Evolutionary conservation across 805 yeast genomes (phyloP), one percentile per base, ranked within the genome.

Genomic region (Lachancea lanzarotensis): DNA sequence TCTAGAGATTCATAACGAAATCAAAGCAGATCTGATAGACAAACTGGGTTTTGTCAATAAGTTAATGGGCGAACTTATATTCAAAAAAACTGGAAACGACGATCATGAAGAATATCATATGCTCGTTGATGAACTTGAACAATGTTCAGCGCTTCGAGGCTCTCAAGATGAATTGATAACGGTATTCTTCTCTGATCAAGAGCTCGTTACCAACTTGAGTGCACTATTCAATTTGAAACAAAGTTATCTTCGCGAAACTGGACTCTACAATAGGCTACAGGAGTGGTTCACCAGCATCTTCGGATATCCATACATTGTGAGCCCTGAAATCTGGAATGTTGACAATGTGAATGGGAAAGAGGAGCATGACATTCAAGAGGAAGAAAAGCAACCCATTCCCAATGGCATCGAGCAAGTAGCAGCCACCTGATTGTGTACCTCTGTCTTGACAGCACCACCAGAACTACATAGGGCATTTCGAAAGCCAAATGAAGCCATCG

Each of bases 1-100:
- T 25, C 15, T 53, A 13, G 64, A 62, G 17, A 45, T 45, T n/a
- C 67, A 63, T 49, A 41, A 48, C 12, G 67, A 63, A 26, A 37
- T 47, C 26, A 54, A 53, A 41, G 38, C 55, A 15, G 65, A 63
- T 39, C 39, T 63, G 17, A 36, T 35, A 12, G 65, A 60, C 37
- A 57, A 52, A 40, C 32, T 63, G 27, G 15, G 47, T 12, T 53
- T 56, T 8, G 52, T 59, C 2, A 61, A 62, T 47, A 53, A 46
- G 30, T 34, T 57, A 18, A 20, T 63, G 10, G 35, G 50, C 2
- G 59, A 52, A 10, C 13, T 51, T 11, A 26, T 50, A 12, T 46
- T 53, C 18, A 36, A 35, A 13, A 25, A 27, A 2, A 15, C 39
- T 1, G 32, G 42, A 2, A 18, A 37, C 1, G 34, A 45, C 17